phyloP scores from a whole-genome alignment of 176 grass and related monocot species.

The Rhipidocladum racemiflorum region DNA sequence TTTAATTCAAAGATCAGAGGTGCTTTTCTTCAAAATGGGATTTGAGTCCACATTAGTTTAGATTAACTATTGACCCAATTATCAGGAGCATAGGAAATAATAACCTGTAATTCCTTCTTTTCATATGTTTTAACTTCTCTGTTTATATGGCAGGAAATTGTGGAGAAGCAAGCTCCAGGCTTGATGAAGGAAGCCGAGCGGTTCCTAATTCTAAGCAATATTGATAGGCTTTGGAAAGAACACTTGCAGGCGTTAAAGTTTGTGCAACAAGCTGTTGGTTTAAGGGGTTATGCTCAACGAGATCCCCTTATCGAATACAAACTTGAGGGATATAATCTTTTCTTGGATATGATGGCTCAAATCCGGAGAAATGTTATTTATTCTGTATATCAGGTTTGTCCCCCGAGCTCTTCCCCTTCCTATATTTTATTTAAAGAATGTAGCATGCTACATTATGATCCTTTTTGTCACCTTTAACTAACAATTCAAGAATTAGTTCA shows the following conservation, averaged over 20 bases:
- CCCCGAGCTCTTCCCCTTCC: neutral
- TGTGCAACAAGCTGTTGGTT: slow-evolving; percentile 96
- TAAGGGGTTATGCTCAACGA: slow-evolving; percentile 94
- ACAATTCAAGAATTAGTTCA: neutral
- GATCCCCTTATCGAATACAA: slow-evolving; percentile 98
- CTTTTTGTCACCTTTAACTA: neutral
- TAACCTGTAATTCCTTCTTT: neutral
- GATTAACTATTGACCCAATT: neutral
- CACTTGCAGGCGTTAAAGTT: slow-evolving; percentile 94
- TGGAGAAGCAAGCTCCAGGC: slow-evolving; percentile 87
- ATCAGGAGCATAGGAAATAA: neutral
- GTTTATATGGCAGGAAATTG: slow-evolving; percentile 59
- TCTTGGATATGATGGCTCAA: slow-evolving; percentile 99
- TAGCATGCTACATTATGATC: neutral
- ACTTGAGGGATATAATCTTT: slow-evolving; percentile 97
- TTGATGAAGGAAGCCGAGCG: slow-evolving; percentile 96
- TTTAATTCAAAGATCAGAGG: slow-evolving; percentile 5
- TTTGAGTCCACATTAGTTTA: neutral
- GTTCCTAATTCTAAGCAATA: slow-evolving; percentile 93
- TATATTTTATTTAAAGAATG: neutral
- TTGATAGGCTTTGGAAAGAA: slow-evolving; percentile 99
- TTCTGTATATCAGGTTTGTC: slow-evolving; percentile 91
- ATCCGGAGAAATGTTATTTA: slow-evolving; percentile 98
- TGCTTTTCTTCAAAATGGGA: neutral
- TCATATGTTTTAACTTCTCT: slow-evolving; percentile 3